Base-by-base conservation (phyloP, 108 stramenopile species). In the Thalassiosira profunda region DNA sequence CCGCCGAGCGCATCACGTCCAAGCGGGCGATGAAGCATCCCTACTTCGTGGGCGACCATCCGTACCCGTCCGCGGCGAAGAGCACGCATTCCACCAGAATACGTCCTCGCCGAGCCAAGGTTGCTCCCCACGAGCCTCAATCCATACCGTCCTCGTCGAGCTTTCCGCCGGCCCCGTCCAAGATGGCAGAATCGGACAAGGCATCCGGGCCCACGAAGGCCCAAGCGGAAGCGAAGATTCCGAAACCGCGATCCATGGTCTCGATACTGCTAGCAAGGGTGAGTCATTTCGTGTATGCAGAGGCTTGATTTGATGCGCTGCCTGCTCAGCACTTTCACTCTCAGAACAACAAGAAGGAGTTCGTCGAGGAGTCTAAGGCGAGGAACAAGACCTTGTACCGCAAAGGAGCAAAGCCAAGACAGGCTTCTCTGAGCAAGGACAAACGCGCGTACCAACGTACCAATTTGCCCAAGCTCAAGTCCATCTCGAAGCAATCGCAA, bases 1-100 rank as follows among this genome's bases (percentile, higher is more conserved):
- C n/a, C n/a, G n/a, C 86, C 30, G 84, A 92, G 24, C 85, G 93
- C 12, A 90, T 91, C 35, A 85, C 86, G 6, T 86, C 93, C 2
- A 49, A 83, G 7, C 58, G 83, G 54, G 89, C 89, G 1, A 53
- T 94, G 65, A 31, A 76, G 47, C 92, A 93, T 52, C 80, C 89
- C 36, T 94, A 92, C 47, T 94, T 94, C 36, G 49, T 58, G 23
- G 89, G 67, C 5, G 61, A 67, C 24, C n/a, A 43, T 76, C 23
- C 38, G 82, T 8, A 82, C 79, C 42, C 57, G 26, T 41, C 1
- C 23, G 18, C 37, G 8, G 26, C 38, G 33, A 67, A 65, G 36
- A 35, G 31, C 41, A 36, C 30, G 12, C n/a, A 58, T 23, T n/a
- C n/a, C n/a, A n/a, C n/a, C n/a, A n/a, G n/a, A n/a, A n/a, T n/a